Conservation (phyloP, 108 stramenopile genomes). For the Nitzschia sp. region DNA sequence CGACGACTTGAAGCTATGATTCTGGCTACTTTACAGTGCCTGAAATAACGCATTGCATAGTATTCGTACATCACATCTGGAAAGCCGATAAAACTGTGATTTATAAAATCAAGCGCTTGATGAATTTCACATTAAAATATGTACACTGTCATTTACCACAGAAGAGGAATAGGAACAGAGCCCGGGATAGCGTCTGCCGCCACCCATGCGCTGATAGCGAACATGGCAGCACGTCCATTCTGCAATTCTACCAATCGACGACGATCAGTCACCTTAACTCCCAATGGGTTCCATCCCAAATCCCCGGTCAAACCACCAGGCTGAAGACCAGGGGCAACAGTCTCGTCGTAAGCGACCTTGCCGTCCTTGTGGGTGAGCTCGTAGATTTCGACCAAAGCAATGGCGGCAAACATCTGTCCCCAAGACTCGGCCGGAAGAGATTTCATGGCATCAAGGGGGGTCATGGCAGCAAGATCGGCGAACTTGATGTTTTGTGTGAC, state of each 20-base stretch:
- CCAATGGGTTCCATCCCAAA: constrained; percentile 61
- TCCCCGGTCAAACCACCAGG: constrained; percentile 63
- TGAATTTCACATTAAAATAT: no score
- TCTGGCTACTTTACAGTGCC: no score
- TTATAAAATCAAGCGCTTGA: no score
- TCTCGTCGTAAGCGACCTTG: constrained; percentile 41
- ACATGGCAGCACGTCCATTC: constrained; percentile 75
- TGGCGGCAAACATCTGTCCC: constrained; percentile 63
- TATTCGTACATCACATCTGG: no score
- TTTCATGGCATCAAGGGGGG: constrained; percentile 55
- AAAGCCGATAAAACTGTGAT: no score
- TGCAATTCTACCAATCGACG: constrained; percentile 53
- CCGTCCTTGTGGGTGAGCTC: constrained; percentile 63
- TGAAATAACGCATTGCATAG: no score
- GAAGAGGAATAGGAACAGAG: constrained; percentile 57
- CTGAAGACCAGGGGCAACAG: constrained; percentile 57
- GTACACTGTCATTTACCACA: constrained; percentile 34
- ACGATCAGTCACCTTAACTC: constrained; percentile 47
- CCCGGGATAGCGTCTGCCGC: constrained; percentile 53
- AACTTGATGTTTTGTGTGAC: constrained; percentile 57
- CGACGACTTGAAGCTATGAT: no score
- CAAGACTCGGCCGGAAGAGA: constrained; percentile 51
- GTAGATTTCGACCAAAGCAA: constrained; percentile 58
- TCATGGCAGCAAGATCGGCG: constrained; percentile 65
- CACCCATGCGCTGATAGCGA: constrained; percentile 66